These are phyloP conservation scores for Hymenotorrendiella dingleyae DNA, from an alignment of 2,329 filamentous ascomycete genomes.

Conservation along the genomic window DNA sequence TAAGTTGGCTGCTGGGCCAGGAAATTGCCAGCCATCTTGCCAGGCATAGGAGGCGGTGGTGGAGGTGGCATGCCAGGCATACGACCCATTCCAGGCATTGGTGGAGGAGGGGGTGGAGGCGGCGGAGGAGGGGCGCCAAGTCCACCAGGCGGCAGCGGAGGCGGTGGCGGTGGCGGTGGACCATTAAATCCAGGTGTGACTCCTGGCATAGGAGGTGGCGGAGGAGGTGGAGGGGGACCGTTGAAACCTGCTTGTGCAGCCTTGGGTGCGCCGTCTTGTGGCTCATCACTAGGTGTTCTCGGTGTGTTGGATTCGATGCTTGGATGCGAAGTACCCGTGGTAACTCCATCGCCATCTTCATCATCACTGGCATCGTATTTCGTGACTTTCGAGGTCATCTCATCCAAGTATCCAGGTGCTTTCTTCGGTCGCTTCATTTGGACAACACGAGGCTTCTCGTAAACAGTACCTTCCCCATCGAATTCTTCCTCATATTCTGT, in stretches of 20 bases:
- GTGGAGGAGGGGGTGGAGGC: slow-evolving; percentile 40
- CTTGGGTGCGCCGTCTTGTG: slow-evolving; percentile 28
- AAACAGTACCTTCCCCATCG: slow-evolving; percentile 48
- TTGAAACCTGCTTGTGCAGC: slow-evolving; percentile 23
- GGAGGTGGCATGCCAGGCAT: slow-evolving; percentile 48
- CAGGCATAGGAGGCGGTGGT: slow-evolving; percentile 57
- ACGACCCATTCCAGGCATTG: slow-evolving; percentile 35
- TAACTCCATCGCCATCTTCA: slow-evolving; percentile 55
- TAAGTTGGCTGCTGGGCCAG: slow-evolving; percentile 56
- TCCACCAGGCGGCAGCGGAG: slow-evolving; percentile 39
- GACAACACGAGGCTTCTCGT: slow-evolving; percentile 70
- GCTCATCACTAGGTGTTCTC: slow-evolving; percentile 42
- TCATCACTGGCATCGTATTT: slow-evolving; percentile 52
- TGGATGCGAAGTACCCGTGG: slow-evolving; percentile 69
- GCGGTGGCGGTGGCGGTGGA: slow-evolving; percentile 34
- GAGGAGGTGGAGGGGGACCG: slow-evolving; percentile 35
- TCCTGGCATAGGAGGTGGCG: slow-evolving; percentile 36
- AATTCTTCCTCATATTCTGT: slow-evolving; percentile 46
- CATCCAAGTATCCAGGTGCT: slow-evolving; percentile 55
- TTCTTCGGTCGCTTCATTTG: slow-evolving; percentile 66
- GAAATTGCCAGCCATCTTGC: slow-evolving; percentile 69
- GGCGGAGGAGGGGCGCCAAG: slow-evolving; percentile 31
- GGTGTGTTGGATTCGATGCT: slow-evolving; percentile 63
- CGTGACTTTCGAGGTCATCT: slow-evolving; percentile 73
- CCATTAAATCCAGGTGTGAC: slow-evolving; percentile 25